These are phyloP conservation scores for Coniophora puteana DNA, from an alignment of 1,284 basidiomycete species.

Conservation along the genomic window DNA sequence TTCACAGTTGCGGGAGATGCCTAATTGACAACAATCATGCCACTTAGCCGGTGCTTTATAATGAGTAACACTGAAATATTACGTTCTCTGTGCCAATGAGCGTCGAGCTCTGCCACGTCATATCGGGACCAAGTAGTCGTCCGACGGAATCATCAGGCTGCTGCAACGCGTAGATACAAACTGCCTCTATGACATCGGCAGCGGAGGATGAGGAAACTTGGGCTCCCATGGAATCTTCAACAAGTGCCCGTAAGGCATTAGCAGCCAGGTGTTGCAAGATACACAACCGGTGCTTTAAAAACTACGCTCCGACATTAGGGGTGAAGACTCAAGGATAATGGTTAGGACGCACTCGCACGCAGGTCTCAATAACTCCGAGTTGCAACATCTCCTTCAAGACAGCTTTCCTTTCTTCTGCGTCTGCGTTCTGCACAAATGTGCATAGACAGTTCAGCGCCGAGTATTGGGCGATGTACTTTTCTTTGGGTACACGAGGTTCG, in stretches of 20 bases:
- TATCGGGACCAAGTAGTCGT: conserved; percentile 13
- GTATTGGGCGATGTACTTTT: conserved; percentile 14
- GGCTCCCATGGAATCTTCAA: no score
- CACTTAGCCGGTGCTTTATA: no score
- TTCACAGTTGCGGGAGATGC: conserved; percentile 9
- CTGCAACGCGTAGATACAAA: conserved; percentile 16
- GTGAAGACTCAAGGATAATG: no score
- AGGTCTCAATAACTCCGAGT: conserved; percentile 14
- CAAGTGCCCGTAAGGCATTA: no score
- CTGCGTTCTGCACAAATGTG: conserved; percentile 16
- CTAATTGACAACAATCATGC: background rate
- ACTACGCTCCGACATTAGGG: no score
- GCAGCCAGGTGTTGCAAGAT: no score
- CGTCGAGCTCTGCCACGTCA: conserved; percentile 20
- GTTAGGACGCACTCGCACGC: conserved; percentile 19
- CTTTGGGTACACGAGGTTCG: no score
- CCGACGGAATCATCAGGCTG: conserved; percentile 16
- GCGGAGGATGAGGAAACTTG: conserved; percentile 11
- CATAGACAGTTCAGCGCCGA: conserved; percentile 18
- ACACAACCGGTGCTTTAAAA: no score
- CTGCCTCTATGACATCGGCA: conserved; percentile 15
- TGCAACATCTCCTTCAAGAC: conserved; percentile 18
- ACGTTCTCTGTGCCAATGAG: conserved; percentile 13
- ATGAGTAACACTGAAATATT: background rate
- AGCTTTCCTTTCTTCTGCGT: conserved; percentile 13